phyloP scores from a whole-genome alignment of 2,329 filamentous ascomycete species.

The Dactylellina leptospora region DNA sequence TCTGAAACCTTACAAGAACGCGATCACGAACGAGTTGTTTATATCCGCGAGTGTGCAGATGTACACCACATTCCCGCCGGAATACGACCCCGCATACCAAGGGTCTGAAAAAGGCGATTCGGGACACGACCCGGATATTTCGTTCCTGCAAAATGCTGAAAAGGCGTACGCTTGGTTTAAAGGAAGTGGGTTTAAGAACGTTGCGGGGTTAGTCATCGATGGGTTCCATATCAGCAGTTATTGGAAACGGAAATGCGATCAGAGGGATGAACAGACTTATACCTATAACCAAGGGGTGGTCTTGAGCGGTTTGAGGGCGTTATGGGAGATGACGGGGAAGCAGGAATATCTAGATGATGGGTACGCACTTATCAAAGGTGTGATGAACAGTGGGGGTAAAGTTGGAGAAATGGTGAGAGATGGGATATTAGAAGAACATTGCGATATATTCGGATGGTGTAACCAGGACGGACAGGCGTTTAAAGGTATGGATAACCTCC shows the following conservation, averaged over 20 bases:
- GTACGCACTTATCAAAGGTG: constrained; percentile 73
- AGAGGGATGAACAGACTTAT: constrained; percentile 86
- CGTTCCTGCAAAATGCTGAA: constrained; percentile 76
- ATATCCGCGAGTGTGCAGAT: constrained; percentile 85
- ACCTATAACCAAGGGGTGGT: constrained; percentile 96
- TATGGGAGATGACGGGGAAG: constrained; percentile 82
- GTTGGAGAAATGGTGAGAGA: constrained; percentile 62
- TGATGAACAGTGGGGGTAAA: constrained; percentile 50
- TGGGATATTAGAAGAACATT: constrained; percentile 84
- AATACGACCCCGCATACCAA: constrained; percentile 12
- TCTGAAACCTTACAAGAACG: constrained; percentile 87
- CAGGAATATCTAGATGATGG: constrained; percentile 77
- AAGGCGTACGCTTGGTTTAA: constrained; percentile 83
- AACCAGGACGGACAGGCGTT: constrained; percentile 88
- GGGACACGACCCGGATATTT: constrained; percentile 59
- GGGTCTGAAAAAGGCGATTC: constrained; percentile 1
- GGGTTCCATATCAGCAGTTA: constrained; percentile 80
- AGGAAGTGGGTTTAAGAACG: constrained; percentile 80
- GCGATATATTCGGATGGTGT: constrained; percentile 77
- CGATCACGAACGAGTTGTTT: constrained; percentile 91
- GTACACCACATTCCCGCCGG: constrained; percentile 81
- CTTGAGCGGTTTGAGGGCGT: constrained; percentile 78
- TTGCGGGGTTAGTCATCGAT: constrained; percentile 78
- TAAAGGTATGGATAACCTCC: constrained; percentile 65
- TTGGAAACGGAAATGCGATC: constrained; percentile 77